These are phyloP conservation scores for Dictyophora rubrovolvata DNA, from an alignment of 768 basidiomycete genomes.

Conservation along the genomic window DNA sequence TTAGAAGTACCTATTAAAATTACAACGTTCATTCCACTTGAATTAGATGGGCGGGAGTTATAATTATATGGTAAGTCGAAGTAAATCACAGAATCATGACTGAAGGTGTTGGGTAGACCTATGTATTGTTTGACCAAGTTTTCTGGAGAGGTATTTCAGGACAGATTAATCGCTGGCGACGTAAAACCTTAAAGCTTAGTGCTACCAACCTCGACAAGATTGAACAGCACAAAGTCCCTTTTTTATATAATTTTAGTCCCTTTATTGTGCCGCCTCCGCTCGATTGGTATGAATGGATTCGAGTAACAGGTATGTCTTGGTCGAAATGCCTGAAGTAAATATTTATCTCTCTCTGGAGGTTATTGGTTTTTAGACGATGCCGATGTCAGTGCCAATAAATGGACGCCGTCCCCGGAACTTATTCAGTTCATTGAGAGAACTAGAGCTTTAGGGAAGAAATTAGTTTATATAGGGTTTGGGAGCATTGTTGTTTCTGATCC, in stretches of 20 bases:
- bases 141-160: slow-evolving; percentile 94
- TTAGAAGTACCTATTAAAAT: slow-evolving; percentile 1
- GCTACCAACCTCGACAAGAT: slow-evolving; percentile 88
- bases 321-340: neutral
- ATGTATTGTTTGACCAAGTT: slow-evolving; percentile 95
- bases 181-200: slow-evolving; percentile 61
- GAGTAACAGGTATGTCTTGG: slow-evolving; percentile 60
- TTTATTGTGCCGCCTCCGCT: slow-evolving; percentile 83
- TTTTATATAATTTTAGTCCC: slow-evolving; percentile 96
- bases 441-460: slow-evolving; percentile 64
- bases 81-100: neutral
- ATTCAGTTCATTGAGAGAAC: slow-evolving; percentile 77
- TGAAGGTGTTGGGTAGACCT: slow-evolving; percentile 42
- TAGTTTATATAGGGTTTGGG: slow-evolving; percentile 97
- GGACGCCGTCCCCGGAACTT: slow-evolving; percentile 76
- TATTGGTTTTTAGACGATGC: slow-evolving; percentile 97
- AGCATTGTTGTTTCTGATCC: slow-evolving; percentile 97
- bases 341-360: slow-evolving; percentile 35
- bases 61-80: slow-evolving; percentile 80
- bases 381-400: slow-evolving; percentile 80
- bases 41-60: slow-evolving; percentile 87
- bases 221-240: slow-evolving; percentile 96
- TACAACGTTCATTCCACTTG: slow-evolving; percentile 12
- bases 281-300: slow-evolving; percentile 99
- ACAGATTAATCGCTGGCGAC: slow-evolving; percentile 91